Evolutionary conservation across 768 basidiomycete species (phyloP).

Genomic region (Hemileccinum rubropunctum): DNA sequence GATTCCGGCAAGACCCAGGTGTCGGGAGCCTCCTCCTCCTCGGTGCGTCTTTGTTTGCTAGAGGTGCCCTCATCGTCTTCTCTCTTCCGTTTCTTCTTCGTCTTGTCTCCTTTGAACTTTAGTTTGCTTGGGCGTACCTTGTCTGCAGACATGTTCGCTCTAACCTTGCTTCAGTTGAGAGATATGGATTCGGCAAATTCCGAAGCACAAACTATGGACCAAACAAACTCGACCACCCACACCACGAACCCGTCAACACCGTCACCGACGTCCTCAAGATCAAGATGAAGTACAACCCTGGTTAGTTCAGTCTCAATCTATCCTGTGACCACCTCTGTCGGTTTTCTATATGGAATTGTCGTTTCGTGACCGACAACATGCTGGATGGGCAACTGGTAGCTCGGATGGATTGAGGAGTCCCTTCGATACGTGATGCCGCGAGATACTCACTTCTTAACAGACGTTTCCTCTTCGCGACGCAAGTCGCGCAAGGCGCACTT

Average conservation of each 20-base stretch:
- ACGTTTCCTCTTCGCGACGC: constrained; percentile 90
- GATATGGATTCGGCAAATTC: constrained; percentile 21
- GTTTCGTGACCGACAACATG: constrained; percentile 35
- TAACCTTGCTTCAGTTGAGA: neutral
- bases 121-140: constrained; percentile 72
- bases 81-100: constrained; percentile 77
- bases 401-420: constrained; percentile 41
- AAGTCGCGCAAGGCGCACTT: constrained; percentile 99
- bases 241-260: constrained; percentile 37
- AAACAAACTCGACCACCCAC: constrained; percentile 28
- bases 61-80: constrained; percentile 46
- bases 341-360: constrained; percentile 24
- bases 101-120: constrained; percentile 87
- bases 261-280: constrained; percentile 62
- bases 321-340: constrained; percentile 15
- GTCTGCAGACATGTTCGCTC: constrained; percentile 32
- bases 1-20: constrained; percentile 78
- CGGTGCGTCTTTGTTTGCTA: constrained; percentile 45
- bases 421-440: constrained; percentile 11
- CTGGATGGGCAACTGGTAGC: constrained; percentile 49
- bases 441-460: constrained; percentile 43
- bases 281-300: constrained; percentile 80
- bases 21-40: constrained; percentile 66
- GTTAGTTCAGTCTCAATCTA: constrained; percentile 47
- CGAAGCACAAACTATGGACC: constrained; percentile 35